These are phyloP conservation scores for Penicillium waksmanii DNA, from an alignment of 495 filamentous ascomycete genomes.

Conservation along the genomic window DNA sequence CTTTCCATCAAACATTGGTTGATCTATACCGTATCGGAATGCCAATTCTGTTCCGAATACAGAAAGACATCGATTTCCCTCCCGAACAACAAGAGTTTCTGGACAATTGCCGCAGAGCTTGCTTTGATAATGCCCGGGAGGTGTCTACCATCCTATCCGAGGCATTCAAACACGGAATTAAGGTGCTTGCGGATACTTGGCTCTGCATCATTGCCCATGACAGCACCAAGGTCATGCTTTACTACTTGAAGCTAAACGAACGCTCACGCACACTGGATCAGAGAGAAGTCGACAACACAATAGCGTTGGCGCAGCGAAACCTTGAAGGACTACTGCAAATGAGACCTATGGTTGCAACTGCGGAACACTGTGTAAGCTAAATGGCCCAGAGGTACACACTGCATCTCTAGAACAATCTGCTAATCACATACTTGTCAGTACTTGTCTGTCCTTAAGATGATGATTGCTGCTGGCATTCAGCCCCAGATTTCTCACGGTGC, in stretches of 20 bases:
- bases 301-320: constrained; percentile 18
- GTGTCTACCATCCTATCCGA: constrained; percentile 19
- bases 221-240: constrained; percentile 23
- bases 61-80: constrained; percentile 17
- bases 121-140: constrained; percentile 18
- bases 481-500: constrained; percentile 1
- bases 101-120: constrained; percentile 16
- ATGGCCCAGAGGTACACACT: background rate
- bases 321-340: constrained; percentile 23
- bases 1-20: constrained; percentile 23
- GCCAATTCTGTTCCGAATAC: constrained; percentile 19
- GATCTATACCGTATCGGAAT: constrained; percentile 28
- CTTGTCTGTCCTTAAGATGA: constrained; percentile 24
- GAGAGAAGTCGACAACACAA: constrained; percentile 12
- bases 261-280: background rate
- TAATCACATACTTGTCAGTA: constrained; percentile 11
- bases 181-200: constrained; percentile 25
- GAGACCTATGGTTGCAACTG: constrained; percentile 26
- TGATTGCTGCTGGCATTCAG: constrained; percentile 20
- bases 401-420: background rate
- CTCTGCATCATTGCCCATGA: constrained; percentile 26
- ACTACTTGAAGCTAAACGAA: constrained; percentile 16
- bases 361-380: constrained; percentile 23
- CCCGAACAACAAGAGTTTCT: constrained; percentile 19
- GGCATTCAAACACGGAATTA: constrained; percentile 19